phyloP scores from a whole-genome alignment of 345 rosid genomes.

The Eutrema yunnanense region DNA sequence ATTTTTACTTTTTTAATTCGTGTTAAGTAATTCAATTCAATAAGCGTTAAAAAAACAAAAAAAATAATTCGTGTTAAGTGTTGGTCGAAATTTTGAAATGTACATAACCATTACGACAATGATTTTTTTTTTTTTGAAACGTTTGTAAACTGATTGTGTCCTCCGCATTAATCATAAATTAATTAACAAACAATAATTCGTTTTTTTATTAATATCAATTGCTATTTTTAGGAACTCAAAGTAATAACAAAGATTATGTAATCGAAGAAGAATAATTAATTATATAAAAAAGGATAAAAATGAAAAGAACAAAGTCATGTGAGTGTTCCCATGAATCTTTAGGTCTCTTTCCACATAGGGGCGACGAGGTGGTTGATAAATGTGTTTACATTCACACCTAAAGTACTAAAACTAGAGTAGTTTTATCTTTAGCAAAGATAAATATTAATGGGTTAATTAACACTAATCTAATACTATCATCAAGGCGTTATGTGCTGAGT shows the following conservation, averaged over 20 bases:
- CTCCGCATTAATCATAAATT: slow-evolving; percentile 3
- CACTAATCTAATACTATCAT: neutral
- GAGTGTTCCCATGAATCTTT: slow-evolving; percentile 42
- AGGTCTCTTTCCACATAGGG: slow-evolving; percentile 37
- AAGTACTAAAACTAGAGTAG: neutral
- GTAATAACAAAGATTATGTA: neutral
- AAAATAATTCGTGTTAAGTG: neutral
- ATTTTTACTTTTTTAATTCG: neutral
- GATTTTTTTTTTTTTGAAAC: neutral
- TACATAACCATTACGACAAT: slow-evolving; percentile 16
- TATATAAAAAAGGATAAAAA: neutral
- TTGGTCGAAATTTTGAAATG: slow-evolving; percentile 8
- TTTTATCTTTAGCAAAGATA: neutral
- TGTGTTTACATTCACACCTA: slow-evolving; percentile 27
- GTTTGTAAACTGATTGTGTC: neutral
- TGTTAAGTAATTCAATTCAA: neutral
- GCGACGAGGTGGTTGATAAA: slow-evolving; percentile 63
- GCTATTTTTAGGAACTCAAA: neutral
- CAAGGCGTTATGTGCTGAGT: slow-evolving; percentile 19
- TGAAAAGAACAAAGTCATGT: slow-evolving; percentile 58
- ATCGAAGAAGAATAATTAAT: neutral
- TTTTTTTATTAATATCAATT: neutral
- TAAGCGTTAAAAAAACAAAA: too few relatives aligned
- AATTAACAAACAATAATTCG: slow-evolving; percentile 5
- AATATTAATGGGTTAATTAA: neutral